Base-by-base conservation (phyloP, 2,329 filamentous ascomycete species). In the Lasiodiplodia gonubiensis region DNA sequence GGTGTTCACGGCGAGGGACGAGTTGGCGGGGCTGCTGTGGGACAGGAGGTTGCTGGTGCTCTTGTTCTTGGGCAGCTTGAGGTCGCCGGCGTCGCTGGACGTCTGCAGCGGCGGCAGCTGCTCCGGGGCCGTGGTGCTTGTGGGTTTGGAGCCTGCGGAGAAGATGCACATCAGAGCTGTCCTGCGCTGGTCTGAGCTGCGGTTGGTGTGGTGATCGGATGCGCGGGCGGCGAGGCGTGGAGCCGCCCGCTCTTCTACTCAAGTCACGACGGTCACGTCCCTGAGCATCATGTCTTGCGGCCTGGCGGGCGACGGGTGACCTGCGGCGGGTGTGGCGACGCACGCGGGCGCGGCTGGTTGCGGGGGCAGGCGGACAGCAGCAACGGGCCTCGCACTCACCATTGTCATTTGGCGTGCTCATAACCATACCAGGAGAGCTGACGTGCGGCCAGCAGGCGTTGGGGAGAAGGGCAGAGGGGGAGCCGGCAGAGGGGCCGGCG, bases 1-100 rank as follows among this genome's bases (percentile, higher is more conserved):
- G 70, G 85, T 87, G 71, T 89, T 87, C 61, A 86, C 79, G 77
- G 74, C 70, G 54, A 80, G 78, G 66, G 76, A 73, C 42, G 79
- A 70, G 61, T 71, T 53, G 21, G 70, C 52, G 74, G 55, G 67
- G 63, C 72, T 67, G 68, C 69, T 68, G 48, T 76, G 76, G 51
- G 76, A 70, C 46, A 82, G 79, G 71, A 86, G 78, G 70, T 81
- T 85, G 67, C 81, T 80, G 64, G 81, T 82, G 74, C 81, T 83
- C 75, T 80, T 80, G 73, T 81, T 83, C 78, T 84, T 85, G 37
- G 79, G 79, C 64, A 85, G 74, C 70, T 73, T 72, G 68, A 75
- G 73, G 73, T 79, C 72, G 70, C 73, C 74, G 70, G 27, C 23
- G 69, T 23, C 35, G 64, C 23, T 21, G 52, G 67, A 30, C 25